Evolutionary conservation across 805 yeast species (phyloP).

Genomic region (Yarrowia hollandica): DNA sequence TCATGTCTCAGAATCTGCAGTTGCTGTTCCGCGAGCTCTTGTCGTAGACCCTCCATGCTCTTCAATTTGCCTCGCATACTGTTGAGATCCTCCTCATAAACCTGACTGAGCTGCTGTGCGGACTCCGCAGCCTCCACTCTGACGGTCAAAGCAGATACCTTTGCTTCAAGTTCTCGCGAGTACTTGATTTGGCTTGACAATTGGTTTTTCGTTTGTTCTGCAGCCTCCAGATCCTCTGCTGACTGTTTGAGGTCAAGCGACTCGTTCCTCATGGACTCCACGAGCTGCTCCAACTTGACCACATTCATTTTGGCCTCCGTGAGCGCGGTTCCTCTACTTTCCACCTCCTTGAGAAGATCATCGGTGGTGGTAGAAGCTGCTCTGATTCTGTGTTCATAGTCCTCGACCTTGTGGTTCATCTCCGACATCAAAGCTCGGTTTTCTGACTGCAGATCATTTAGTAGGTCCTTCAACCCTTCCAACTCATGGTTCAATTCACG

Average conservation of each 20-base stretch:
- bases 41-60: conserved; percentile 47
- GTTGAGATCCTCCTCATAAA: conserved; percentile 57
- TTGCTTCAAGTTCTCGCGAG: conserved; percentile 51
- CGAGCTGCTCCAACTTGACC: conserved; percentile 32
- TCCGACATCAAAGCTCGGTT: background rate
- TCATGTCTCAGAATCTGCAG: conserved; percentile 52
- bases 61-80: conserved; percentile 46
- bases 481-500: conserved; percentile 9
- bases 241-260: conserved; percentile 4
- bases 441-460: background rate
- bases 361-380: conserved; percentile 22
- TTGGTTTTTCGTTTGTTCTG: conserved; percentile 35
- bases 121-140: conserved; percentile 53
- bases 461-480: conserved; percentile 5
- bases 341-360: conserved; percentile 29
- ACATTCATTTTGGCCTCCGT: conserved; percentile 19
- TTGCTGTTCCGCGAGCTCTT: conserved; percentile 50
- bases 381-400: conserved; percentile 22
- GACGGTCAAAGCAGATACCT: conserved; percentile 54
- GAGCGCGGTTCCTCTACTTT: background rate
- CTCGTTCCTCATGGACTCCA: conserved; percentile 20
- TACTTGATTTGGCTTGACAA: conserved; percentile 47
- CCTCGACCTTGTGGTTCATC: conserved; percentile 22
- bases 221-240: conserved; percentile 31
- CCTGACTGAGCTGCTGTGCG: conserved; percentile 49